phyloP scores from a whole-genome alignment of 2,329 filamentous ascomycete genomes.

The Fusarium sp. region DNA sequence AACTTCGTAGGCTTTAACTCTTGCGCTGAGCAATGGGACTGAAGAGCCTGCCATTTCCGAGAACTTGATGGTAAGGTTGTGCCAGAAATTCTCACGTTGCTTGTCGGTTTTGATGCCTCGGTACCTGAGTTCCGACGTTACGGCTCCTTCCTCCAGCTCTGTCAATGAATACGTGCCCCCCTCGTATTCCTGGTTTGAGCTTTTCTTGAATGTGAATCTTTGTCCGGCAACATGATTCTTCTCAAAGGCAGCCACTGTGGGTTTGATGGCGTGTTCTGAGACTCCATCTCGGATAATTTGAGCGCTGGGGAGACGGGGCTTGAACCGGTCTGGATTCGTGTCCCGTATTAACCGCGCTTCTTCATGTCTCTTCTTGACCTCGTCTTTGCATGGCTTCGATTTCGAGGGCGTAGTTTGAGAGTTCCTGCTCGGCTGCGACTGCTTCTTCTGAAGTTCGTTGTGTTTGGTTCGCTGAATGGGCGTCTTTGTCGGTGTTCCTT shows the following conservation, averaged over 20 bases:
- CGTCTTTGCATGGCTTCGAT: background rate
- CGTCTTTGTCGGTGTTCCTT: conserved; percentile 22
- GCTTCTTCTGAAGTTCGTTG: background rate
- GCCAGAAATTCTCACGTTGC: conserved; percentile 42
- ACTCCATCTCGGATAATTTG: conserved; percentile 37
- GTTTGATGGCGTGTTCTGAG: conserved; percentile 43
- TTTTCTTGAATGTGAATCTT: conserved; percentile 1
- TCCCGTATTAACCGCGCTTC: conserved; percentile 1
- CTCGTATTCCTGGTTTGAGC: conserved; percentile 13
- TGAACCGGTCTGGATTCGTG: conserved; percentile 1
- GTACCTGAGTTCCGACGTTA: conserved; percentile 29
- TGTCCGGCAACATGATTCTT: conserved; percentile 33
- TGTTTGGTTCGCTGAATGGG: background rate
- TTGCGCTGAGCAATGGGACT: conserved; percentile 41
- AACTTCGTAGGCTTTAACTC: conserved; percentile 39
- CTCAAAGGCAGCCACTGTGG: conserved; percentile 34
- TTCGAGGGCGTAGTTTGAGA: background rate
- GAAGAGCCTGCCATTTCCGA: conserved; percentile 32
- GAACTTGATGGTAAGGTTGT: conserved; percentile 40
- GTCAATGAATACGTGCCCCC: conserved; percentile 19
- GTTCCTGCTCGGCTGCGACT: background rate
- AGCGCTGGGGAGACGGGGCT: conserved; percentile 9
- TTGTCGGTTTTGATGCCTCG: conserved; percentile 27
- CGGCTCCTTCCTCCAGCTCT: conserved; percentile 13
- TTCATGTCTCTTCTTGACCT: conserved; percentile 8